Evolutionary conservation across 257 asterid genomes (phyloP), one percentile per base, ranked within the genome.

Genomic region (Rauvolfia tetraphylla): DNA sequence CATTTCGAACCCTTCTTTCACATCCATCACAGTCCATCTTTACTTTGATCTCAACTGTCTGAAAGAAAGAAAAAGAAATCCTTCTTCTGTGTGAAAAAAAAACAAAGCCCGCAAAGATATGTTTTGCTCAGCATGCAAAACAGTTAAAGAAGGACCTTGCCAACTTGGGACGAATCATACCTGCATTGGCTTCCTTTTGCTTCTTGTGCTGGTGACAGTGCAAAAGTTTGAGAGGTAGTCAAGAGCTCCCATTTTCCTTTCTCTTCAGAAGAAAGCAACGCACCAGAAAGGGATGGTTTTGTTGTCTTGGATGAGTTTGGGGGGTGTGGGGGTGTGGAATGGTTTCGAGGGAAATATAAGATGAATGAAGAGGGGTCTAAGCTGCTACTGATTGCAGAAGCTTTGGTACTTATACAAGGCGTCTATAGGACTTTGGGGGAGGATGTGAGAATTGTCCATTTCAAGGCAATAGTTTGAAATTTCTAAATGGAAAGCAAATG

Each of bases 1-100:
- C 91, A 77, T 89, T 89, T 83, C 76, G 91, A 70, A 93, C 98
- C 75, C 90, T 89, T 85, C 98, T 89, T 84, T 93, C 98, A 72
- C 98, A 93, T 68, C 98, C 98, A 82, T 93, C 98, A 77, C 98
- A 93, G 79, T 93, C 98, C 92, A 93, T 85, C 84, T 93, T 93
- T 34, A 93, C 96, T 84, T 86, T 91, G 81, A 93, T 88, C 87
- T 93, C 98, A 65, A 93, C 97, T 2, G 97, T 93, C 98, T 93
- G 86, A 76, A 4, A 29, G n/a, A 59, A 68, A 6, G 14, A 33
- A 23, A 68, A 69, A 14, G 5, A 56, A 62, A 33, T 4, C 4
- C 58, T 1, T 25, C 57, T 34, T 20, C 25, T 15, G 23, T 4
- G 0, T 22, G 14, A n/a, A 34, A 17, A 58, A 7, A 56, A 12